phyloP scores from a whole-genome alignment of 768 basidiomycete species.

The Tulasnella sp. region DNA sequence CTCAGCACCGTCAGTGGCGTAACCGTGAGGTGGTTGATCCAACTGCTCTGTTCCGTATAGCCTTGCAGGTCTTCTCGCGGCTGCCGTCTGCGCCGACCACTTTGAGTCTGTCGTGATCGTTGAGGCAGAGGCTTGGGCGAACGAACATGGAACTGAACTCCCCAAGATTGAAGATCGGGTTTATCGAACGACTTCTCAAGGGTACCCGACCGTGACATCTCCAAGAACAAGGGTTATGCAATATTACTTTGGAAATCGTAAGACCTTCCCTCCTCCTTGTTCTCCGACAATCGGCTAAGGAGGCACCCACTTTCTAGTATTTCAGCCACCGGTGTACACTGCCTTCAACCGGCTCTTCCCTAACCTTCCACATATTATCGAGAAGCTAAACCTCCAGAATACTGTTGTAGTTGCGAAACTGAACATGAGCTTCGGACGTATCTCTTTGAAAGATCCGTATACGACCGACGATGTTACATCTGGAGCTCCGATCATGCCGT shows the following conservation, averaged over 20 bases:
- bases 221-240: constrained; percentile 11
- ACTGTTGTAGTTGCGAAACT: neutral
- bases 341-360: constrained; percentile 19
- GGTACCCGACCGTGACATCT: neutral
- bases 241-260: constrained; percentile 20
- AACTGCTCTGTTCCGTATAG: neutral
- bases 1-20: neutral
- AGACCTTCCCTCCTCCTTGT: neutral
- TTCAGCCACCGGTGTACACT: neutral
- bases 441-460: neutral
- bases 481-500: neutral
- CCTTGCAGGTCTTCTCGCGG: constrained; percentile 21
- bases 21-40: neutral
- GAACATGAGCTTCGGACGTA: neutral
- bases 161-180: neutral
- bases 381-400: neutral
- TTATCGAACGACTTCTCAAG: neutral
- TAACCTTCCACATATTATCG: constrained; percentile 31
- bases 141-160: constrained; percentile 7
- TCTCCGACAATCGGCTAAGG: neutral
- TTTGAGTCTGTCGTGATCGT: constrained; percentile 22
- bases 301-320: neutral
- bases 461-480: neutral
- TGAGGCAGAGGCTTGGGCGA: constrained; percentile 16
- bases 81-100: constrained; percentile 22